Base-by-base conservation (phyloP, 768 basidiomycete species). In the Agaricus sinodeliciosus region DNA sequence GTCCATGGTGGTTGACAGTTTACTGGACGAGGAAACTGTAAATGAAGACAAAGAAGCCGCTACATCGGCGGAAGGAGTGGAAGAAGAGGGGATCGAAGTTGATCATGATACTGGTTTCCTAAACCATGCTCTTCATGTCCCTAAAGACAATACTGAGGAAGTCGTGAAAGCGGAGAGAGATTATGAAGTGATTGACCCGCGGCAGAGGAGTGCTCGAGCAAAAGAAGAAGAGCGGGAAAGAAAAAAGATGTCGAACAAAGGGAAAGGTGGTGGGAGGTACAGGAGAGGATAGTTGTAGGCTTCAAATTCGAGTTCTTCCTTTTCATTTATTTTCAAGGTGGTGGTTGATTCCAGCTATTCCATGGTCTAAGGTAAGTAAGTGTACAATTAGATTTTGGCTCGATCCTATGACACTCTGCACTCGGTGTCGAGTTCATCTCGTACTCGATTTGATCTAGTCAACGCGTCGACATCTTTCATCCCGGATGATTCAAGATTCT, bases 121-220 rank as follows among this genome's bases (percentile, higher is more conserved):
- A 68, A 72, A 67, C 4, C 90, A 93, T 63, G 70, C 77, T 25
- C 68, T 93, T 53, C 76, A 78, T 55, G 90, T 92, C 69, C 82
- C 87, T 9, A 90, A 90, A 67, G 89, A 83, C 43, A 81, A 90
- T 58, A 75, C 73, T 19, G 89, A 89, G 60, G 90, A 92, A 67
- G 76, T 75, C 19, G 65, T 65, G 55, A 90, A 90, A 66, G 90
- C 87, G 0, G 85, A 90, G 64, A 69, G 87, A 49, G 90, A 93
- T 53, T 92, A 91, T 61, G 90, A 93, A 68, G 90, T 93, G 25
- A 93, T 93, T 63, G 90, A 93, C 63, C 90, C 90, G 0, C 70
- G 90, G 54, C 77, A 79, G 44, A 69, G 90, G 51, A 76, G 84
- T 41, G 87, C 86, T 19, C 70, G 79, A 44, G 90, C 90, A 22